A percentile compares a stretch with the other conserved stretches of the same genome.
These are phyloP conservation scores for Erigeron philadelphicus DNA, from an alignment of 140 eudicot genomes.

Conservation along the genomic window DNA sequence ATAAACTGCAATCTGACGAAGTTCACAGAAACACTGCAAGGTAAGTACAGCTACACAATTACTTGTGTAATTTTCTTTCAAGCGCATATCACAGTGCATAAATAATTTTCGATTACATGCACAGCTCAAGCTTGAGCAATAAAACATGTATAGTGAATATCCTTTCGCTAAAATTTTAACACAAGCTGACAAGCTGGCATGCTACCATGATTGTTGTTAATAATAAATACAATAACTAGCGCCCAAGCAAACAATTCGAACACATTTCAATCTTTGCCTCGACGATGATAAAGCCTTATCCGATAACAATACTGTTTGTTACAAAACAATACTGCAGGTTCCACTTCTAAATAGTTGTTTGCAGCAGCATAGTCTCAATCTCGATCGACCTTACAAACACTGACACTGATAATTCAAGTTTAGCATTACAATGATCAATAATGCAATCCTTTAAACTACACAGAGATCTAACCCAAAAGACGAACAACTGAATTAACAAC, in stretches of 20 bases:
- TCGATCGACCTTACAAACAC: background rate
- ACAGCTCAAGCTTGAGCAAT: background rate
- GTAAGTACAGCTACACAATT: slow-evolving; percentile 12
- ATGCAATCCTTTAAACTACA: background rate
- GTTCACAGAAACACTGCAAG: background rate
- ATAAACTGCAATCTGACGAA: slow-evolving; percentile 14
- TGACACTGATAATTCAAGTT: too few relatives aligned
- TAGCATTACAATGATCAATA: too few relatives aligned
- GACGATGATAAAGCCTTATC: background rate
- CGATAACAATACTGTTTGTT: background rate
- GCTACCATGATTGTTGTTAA: background rate
- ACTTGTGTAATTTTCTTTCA: background rate
- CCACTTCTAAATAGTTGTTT: background rate
- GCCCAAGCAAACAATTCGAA: background rate
- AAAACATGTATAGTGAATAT: background rate
- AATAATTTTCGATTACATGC: background rate
- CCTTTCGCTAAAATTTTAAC: background rate
- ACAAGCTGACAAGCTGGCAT: background rate
- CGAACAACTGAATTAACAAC: too few relatives aligned
- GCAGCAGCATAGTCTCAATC: slow-evolving; percentile 8
- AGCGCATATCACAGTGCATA: slow-evolving; percentile 1
- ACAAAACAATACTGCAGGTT: background rate
- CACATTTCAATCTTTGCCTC: background rate
- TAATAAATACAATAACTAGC: background rate
- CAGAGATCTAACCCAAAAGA: too few relatives aligned